Evolutionary conservation across 1,139 yeast genomes (phyloP).

Genomic region (Debaryomyces robertsiae): DNA sequence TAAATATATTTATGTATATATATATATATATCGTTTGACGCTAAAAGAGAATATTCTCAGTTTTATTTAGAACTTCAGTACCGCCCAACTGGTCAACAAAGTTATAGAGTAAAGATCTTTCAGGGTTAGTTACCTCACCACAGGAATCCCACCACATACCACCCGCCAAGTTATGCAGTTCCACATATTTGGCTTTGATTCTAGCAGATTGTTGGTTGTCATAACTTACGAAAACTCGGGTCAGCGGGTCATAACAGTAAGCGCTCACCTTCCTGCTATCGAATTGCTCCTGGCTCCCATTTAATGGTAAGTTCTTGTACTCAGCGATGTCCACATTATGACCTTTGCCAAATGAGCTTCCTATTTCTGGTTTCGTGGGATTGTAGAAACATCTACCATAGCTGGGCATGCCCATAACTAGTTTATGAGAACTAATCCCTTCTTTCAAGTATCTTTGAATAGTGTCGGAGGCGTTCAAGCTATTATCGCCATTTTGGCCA

Average conservation of each 20-base stretch:
- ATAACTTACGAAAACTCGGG: conserved; percentile 55
- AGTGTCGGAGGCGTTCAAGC: conserved; percentile 51
- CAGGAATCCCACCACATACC: conserved; percentile 96
- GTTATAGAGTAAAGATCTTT: conserved; percentile 39
- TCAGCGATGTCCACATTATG: conserved; percentile 57
- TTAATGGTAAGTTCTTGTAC: conserved; percentile 51
- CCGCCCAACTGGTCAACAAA: conserved; percentile 50
- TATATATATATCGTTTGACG: background rate
- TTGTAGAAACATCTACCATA: conserved; percentile 73
- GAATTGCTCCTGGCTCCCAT: conserved; percentile 38
- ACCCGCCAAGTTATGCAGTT: conserved; percentile 60
- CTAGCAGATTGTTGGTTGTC: conserved; percentile 61
- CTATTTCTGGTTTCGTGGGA: conserved; percentile 39
- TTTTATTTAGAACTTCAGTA: conserved; percentile 17
- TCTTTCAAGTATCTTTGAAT: conserved; percentile 43
- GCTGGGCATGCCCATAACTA: conserved; percentile 86
- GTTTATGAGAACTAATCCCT: conserved; percentile 51
- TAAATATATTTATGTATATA: background rate
- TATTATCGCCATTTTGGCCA: conserved; percentile 42
- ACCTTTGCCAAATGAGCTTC: conserved; percentile 43
- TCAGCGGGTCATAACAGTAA: conserved; percentile 47
- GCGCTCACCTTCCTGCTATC: conserved; percentile 63
- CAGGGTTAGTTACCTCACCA: conserved; percentile 54
- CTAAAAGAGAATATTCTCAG: conserved; percentile 1
- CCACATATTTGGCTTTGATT: conserved; percentile 63